Conservation (phyloP, 169 alveolate species). For the Babesia divergens region DNA sequence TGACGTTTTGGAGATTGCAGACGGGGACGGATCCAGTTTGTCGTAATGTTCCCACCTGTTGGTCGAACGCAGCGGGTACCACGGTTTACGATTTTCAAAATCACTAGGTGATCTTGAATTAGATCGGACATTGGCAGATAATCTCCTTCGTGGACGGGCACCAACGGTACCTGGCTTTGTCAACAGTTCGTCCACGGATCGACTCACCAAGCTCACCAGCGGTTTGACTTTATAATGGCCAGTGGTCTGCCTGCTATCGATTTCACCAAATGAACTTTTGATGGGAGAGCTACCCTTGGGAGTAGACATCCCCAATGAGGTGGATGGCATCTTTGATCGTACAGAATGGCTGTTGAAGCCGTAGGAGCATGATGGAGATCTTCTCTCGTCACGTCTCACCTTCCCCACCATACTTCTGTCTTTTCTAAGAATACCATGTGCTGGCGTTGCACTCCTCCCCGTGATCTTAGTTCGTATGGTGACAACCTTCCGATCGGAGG, state of each 20-base stretch:
- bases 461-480: neutral
- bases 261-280: neutral
- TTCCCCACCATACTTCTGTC: neutral
- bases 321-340: neutral
- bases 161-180: neutral
- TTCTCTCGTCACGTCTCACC: neutral
- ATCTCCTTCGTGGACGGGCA: too few relatives aligned
- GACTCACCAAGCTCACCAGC: neutral
- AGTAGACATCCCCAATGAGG: neutral
- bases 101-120: neutral
- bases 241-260: neutral
- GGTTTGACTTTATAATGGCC: neutral
- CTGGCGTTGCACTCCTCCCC: neutral
- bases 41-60: neutral
- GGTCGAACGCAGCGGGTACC: slow-evolving; percentile 9
- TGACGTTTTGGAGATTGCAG: neutral
- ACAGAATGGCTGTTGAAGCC: neutral
- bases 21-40: neutral
- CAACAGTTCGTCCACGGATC: slow-evolving; percentile 2
- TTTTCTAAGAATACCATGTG: neutral
- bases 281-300: neutral
- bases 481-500: neutral
- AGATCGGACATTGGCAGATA: neutral
- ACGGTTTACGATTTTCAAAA: neutral
- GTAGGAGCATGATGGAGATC: neutral